Percentiles rank a stretch among this genome's conserved stretches.
phyloP scores from a whole-genome alignment of 371 early-diverging fungal genomes.

The Mucor saturninus region DNA sequence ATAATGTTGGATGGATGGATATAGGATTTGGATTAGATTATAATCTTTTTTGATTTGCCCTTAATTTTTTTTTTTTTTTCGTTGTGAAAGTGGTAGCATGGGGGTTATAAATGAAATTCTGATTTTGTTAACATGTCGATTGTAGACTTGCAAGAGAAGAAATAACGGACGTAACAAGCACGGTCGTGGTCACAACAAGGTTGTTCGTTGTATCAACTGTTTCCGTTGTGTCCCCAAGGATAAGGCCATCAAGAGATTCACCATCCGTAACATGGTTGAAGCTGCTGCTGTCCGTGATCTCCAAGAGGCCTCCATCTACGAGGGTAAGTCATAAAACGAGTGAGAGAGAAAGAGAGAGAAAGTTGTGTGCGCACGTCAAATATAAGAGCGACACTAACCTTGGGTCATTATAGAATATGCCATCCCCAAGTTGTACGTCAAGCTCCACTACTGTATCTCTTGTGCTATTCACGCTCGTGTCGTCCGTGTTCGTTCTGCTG shows the following conservation, averaged over 20 bases:
- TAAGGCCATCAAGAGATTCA: slow-evolving; percentile 99
- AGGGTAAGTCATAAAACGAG: slow-evolving; percentile 50
- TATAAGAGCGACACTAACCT: background rate
- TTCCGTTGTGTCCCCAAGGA: slow-evolving; percentile 98
- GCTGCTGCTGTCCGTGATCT: slow-evolving; percentile 97
- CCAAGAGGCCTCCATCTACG: slow-evolving; percentile 94
- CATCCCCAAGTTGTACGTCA: slow-evolving; percentile 98
- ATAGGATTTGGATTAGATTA: background rate
- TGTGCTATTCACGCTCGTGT: slow-evolving; percentile 98
- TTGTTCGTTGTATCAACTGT: slow-evolving; percentile 99
- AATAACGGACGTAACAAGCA: slow-evolving; percentile 99
- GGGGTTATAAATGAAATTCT: background rate
- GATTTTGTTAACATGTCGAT: background rate
- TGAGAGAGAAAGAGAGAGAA: no score
- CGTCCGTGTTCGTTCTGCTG: slow-evolving; percentile 95
- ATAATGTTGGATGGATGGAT: slow-evolving; percentile 11
- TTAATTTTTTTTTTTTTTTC: slow-evolving; percentile 9
- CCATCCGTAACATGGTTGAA: slow-evolving; percentile 98
- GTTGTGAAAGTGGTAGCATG: background rate
- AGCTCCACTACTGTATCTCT: slow-evolving; percentile 97
- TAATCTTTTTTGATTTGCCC: background rate
- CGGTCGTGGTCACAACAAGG: slow-evolving; percentile 97
- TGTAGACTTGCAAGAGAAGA: slow-evolving; percentile 94
- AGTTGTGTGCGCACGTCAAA: background rate
- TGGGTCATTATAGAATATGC: slow-evolving; percentile 71